Evolutionary conservation across 2,329 filamentous ascomycete species (phyloP), one percentile per base, ranked within the genome.

Genomic region (Pseudocercospora musae): DNA sequence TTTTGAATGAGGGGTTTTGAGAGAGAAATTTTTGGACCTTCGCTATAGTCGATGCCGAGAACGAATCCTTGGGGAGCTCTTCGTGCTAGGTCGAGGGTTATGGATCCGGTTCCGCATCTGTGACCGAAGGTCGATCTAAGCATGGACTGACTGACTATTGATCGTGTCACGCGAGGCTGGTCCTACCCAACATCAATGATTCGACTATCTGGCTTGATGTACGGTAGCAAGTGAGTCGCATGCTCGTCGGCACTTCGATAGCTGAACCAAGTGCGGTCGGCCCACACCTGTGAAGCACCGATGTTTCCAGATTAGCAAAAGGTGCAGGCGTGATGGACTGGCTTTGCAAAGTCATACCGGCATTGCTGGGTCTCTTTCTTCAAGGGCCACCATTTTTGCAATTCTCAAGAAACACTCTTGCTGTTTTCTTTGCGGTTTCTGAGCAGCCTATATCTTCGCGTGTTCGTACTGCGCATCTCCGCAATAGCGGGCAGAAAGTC

Each of bases 231-330:
- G 29, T 64, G 64, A 8, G 46, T 23, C 11, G 62, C 64, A 48
- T 60, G 42, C 9, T 59, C 31, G 20, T 31, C 64, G 10, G 63
- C 61, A 23, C 31, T 48, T 86, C 84, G 66, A 86, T 87, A 8
- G 11, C 40, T 37, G 42, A 62, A 62, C 21, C 53, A 59, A 18
- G 23, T 52, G 11, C 21, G 25, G 21, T n/a, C 21, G 21, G 15
- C 21, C 48, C 48, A 52, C 18, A 52, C 48, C 48, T 52, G 23
- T 27, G 21, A n/a, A 23, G 48, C 50, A n/a, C 27, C 18, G 11
- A 11, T 33, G n/a, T n/a, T n/a, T 13, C 27, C 21, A 40, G 29
- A n/a, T 59, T 37, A 57, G 37, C 37, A 44, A 44, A n/a, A 25
- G 20, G 8, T 46, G 42, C 52, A 20, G 11, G 11, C 15, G 31